phyloP scores from a whole-genome alignment of 768 basidiomycete genomes.

The Tricholomella constricta region DNA sequence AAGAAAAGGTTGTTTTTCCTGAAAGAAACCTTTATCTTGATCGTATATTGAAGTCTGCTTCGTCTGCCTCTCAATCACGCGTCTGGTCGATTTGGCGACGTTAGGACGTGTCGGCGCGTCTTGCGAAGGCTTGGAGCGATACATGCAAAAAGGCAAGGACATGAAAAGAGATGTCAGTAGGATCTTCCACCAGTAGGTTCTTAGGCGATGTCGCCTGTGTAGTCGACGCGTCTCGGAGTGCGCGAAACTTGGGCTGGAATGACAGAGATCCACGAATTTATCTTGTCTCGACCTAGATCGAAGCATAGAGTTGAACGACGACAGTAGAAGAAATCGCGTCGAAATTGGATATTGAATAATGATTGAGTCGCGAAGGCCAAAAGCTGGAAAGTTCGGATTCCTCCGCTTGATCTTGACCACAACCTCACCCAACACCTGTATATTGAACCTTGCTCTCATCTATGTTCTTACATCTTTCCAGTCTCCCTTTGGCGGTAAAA shows the following conservation, averaged over 20 bases:
- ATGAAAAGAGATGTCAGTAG: neutral
- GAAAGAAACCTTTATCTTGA: neutral
- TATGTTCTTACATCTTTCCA: too few relatives aligned
- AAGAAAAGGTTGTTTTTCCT: conserved; percentile 2
- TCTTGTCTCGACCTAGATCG: too few relatives aligned
- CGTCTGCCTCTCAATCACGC: neutral
- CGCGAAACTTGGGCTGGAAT: neutral
- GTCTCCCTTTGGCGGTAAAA: too few relatives aligned
- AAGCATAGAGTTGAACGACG: too few relatives aligned
- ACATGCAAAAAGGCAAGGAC: neutral
- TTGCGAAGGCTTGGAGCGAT: neutral
- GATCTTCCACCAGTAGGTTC: neutral
- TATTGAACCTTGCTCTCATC: too few relatives aligned
- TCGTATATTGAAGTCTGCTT: neutral
- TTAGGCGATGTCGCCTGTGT: neutral
- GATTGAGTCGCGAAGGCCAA: too few relatives aligned
- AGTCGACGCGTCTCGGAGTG: neutral
- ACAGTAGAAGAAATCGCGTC: too few relatives aligned
- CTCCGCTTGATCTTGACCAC: too few relatives aligned
- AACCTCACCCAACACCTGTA: too few relatives aligned
- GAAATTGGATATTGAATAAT: too few relatives aligned
- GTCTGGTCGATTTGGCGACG: neutral
- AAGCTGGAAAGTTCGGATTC: too few relatives aligned
- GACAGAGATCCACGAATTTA: too few relatives aligned
- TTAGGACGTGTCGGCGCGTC: neutral